These are phyloP conservation scores for Circinella umbellata DNA, from an alignment of 371 early-diverging fungal species.

Conservation along the genomic window DNA sequence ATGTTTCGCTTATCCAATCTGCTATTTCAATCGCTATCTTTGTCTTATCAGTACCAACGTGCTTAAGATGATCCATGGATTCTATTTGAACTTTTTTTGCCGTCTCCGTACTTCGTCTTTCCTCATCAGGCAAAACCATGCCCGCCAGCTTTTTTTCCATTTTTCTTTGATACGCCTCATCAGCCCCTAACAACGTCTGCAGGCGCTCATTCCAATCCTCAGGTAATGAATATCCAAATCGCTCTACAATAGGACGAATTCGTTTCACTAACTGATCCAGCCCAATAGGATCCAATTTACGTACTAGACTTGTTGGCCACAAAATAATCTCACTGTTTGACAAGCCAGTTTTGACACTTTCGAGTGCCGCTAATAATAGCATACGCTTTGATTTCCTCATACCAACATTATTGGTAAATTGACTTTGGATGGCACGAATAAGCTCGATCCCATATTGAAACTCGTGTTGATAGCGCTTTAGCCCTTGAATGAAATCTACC, in stretches of 20 bases:
- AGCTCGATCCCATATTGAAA: slow-evolving; percentile 59
- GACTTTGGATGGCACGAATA: slow-evolving; percentile 53
- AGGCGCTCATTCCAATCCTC: slow-evolving; percentile 24
- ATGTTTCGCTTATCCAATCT: slow-evolving; percentile 39
- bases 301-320: slow-evolving; percentile 28
- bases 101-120: slow-evolving; percentile 53
- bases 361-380: slow-evolving; percentile 58
- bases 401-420: slow-evolving; percentile 45
- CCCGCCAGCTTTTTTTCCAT: slow-evolving; percentile 40
- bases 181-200: slow-evolving; percentile 15
- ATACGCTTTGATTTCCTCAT: slow-evolving; percentile 55
- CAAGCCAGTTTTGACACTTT: slow-evolving; percentile 32
- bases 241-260: slow-evolving; percentile 1
- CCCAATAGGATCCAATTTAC: slow-evolving; percentile 31
- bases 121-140: slow-evolving; percentile 35
- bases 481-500: slow-evolving; percentile 39
- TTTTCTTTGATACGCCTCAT: slow-evolving; percentile 20
- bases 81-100: slow-evolving; percentile 47
- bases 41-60: slow-evolving; percentile 36
- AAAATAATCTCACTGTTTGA: slow-evolving; percentile 21
- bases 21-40: slow-evolving; percentile 58
- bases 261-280: slow-evolving; percentile 17
- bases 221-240: slow-evolving; percentile 12
- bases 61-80: slow-evolving; percentile 39
- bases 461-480: slow-evolving; percentile 55